Percentiles rank a stretch among this genome's conserved stretches.
These are phyloP conservation scores for Musa itinerans DNA, from an alignment of 176 grass and related monocot species.

Conservation along the genomic window DNA sequence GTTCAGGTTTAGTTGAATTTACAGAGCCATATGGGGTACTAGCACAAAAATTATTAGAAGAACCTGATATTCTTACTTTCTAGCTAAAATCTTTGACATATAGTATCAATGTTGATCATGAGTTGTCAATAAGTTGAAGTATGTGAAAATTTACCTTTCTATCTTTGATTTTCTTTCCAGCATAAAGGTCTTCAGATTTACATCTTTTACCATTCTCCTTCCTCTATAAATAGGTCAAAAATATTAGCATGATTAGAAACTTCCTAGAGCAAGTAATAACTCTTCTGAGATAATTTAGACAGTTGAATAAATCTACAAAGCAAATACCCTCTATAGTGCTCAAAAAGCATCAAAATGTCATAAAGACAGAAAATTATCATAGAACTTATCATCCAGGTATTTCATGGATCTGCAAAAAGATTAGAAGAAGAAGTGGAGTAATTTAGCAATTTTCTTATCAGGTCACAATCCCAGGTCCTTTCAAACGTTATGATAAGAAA, in stretches of 20 bases:
- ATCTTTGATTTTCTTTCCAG: slow-evolving; percentile 67
- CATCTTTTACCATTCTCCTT: slow-evolving; percentile 63
- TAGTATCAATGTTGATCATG: not conserved
- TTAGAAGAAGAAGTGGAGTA: not conserved
- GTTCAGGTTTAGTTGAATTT: not conserved
- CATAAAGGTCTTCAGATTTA: slow-evolving; percentile 52
- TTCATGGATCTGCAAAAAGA: too few relatives aligned
- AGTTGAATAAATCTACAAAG: not conserved
- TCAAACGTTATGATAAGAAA: too few relatives aligned
- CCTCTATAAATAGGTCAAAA: slow-evolving; percentile 37
- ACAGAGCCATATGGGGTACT: not conserved
- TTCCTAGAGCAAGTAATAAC: slow-evolving; percentile 29
- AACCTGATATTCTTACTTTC: not conserved
- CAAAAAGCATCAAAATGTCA: not conserved
- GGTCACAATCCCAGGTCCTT: too few relatives aligned
- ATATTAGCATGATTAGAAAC: slow-evolving; percentile 19
- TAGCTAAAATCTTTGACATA: not conserved
- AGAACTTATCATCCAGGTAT: too few relatives aligned
- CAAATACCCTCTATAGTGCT: not conserved
- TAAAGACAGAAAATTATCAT: not conserved
- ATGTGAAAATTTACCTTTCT: slow-evolving; percentile 48
- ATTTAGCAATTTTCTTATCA: too few relatives aligned
- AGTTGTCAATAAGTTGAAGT: not conserved
- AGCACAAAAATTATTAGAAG: not conserved
- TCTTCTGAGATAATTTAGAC: slow-evolving; percentile 13